phyloP scores from a whole-genome alignment of 1,139 yeast genomes.

The Scheffersomyces illinoinensis region DNA sequence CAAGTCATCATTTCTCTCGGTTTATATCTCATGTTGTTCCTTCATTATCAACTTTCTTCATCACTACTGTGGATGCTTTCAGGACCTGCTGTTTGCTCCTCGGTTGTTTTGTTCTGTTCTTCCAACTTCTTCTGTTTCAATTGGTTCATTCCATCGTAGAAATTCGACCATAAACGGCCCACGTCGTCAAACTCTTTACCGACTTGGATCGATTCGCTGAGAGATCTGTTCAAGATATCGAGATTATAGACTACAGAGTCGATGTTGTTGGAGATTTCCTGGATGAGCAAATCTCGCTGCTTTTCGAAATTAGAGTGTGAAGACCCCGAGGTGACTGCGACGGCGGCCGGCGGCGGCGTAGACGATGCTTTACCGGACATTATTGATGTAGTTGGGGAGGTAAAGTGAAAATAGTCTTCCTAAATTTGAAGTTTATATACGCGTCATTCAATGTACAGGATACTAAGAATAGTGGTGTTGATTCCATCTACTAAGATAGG shows the following conservation, averaged over 20 bases:
- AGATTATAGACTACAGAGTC: conserved; percentile 44
- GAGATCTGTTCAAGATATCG: conserved; percentile 42
- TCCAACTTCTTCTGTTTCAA: conserved; percentile 16
- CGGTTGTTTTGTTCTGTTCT: conserved; percentile 4
- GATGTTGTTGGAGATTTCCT: conserved; percentile 41
- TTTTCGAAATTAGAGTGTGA: conserved; percentile 31
- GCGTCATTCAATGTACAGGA: background rate
- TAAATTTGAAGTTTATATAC: background rate
- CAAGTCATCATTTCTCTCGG: too few species aligned
- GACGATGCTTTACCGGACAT: background rate
- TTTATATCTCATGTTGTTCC: too few species aligned
- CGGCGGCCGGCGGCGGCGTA: background rate
- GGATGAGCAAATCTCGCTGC: conserved; percentile 45
- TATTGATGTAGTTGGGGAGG: background rate
- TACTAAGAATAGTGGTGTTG: background rate
- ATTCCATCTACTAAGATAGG: background rate
- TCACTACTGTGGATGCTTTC: conserved; percentile 10
- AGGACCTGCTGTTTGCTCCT: conserved; percentile 1
- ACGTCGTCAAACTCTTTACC: conserved; percentile 50
- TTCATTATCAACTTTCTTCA: conserved; percentile 1
- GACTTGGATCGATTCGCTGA: conserved; percentile 43
- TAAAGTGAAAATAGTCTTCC: background rate
- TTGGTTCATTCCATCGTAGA: conserved; percentile 38
- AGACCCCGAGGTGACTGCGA: background rate
- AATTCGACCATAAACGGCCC: conserved; percentile 44